Conservation (phyloP, 148 eudicot species). For the Rhododendron simsii region DNA sequence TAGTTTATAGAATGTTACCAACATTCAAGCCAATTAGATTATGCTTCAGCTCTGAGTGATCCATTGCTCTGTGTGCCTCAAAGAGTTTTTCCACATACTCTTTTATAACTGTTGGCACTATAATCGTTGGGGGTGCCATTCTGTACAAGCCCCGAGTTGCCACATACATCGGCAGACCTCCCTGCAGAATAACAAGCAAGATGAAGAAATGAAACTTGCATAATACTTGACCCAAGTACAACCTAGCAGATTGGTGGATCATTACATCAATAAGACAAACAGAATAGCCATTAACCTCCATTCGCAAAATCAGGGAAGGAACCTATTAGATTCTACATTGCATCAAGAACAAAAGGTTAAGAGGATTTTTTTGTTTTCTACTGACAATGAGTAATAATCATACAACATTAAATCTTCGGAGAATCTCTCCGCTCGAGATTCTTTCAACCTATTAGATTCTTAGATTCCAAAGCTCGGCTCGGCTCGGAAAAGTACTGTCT, state of each 20-base stretch:
- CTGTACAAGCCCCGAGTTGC: conserved; percentile 83
- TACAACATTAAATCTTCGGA: not conserved
- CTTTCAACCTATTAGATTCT: not conserved
- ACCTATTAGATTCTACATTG: not conserved
- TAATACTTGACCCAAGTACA: not conserved
- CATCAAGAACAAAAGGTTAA: not conserved
- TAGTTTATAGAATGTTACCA: conserved; percentile 41
- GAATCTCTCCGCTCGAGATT: not conserved
- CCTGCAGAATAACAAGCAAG: conserved; percentile 32
- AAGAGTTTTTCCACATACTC: conserved; percentile 69
- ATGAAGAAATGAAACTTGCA: not conserved
- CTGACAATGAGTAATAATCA: not conserved
- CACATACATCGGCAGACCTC: conserved; percentile 95
- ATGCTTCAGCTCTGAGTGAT: conserved; percentile 78
- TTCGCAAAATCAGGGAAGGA: not conserved
- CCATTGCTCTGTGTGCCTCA: conserved; percentile 89
- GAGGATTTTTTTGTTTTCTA: not conserved
- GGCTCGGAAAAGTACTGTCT: no score
- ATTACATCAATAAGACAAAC: not conserved
- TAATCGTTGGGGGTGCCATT: conserved; percentile 83
- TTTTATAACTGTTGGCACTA: conserved; percentile 69
- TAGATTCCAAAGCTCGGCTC: no score
- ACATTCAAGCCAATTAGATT: conserved; percentile 65
- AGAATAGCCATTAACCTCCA: not conserved
- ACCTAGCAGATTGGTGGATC: not conserved